Base-by-base conservation (phyloP, 139 green algal genomes). In the Picochlorum costavermella region DNA sequence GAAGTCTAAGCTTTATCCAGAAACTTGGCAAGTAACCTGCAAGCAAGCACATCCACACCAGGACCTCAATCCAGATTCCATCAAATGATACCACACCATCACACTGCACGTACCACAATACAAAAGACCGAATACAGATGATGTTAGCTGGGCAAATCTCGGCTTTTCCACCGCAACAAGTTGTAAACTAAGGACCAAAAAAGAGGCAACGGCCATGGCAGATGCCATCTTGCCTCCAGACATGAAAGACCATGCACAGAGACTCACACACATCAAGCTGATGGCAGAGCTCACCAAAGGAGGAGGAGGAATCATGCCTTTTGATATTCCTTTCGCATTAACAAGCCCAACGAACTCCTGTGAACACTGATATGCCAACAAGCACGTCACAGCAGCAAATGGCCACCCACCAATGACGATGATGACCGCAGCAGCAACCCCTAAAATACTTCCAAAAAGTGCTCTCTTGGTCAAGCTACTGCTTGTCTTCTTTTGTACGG, bases 11-110 rank as follows among this genome's bases (percentile, higher is more conserved):
- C 69, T 94, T 95, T 37, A 96, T 72, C 90, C 90, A 96, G 70
- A 93, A 96, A 71, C 75, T 88, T 5, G 89, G 89, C 30, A 96
- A 78, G 79, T 91, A 96, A 12, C 90, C 90, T 53, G 46, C 17
- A 53, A 12, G 33, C 33, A 40, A 40, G 33, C 11, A 40, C 8
- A 40, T 8, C 33, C 11, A 40, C 8, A 40, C 33, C 33, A 40
- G 33, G 33, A 40, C 9, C 11, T 40, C 33, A 40, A 40, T 40
- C 8, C 11, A 8, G 33, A 40, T 43, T 20, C 56, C 31, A 20
- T 23, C 56, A 23, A 20, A 36, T 48, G 3, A 40, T 40, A 8
- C 9, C 11, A 40, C 5, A 29, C 79, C 31, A 56, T 94, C 88
- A 40, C 9, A 40, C 9, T 40, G 33, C 89, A 53, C 46, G 16